phyloP scores from a whole-genome alignment of 768 basidiomycete genomes.

The Termitomyces bulborhizus region DNA sequence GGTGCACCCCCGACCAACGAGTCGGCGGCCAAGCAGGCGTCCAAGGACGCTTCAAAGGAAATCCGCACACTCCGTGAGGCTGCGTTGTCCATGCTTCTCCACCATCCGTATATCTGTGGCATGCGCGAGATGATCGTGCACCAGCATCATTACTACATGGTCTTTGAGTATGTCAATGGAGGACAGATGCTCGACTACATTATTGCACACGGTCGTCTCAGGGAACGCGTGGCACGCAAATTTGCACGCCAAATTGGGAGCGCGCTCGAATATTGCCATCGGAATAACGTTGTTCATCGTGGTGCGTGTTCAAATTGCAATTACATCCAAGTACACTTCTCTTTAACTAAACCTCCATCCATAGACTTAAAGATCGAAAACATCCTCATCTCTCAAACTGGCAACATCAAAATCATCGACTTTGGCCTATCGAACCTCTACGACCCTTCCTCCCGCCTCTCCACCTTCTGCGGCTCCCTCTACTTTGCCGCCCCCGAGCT shows the following conservation, averaged over 20 bases:
- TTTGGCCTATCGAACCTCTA: constrained; percentile 97
- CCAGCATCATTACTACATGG: constrained; percentile 99
- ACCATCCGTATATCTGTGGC: constrained; percentile 98
- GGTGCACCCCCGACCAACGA: constrained; percentile 42
- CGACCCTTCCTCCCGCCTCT: constrained; percentile 73
- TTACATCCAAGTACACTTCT: neutral
- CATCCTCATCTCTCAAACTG: constrained; percentile 96
- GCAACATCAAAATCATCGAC: constrained; percentile 99
- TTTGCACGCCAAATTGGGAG: constrained; percentile 97
- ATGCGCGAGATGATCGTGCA: constrained; percentile 99
- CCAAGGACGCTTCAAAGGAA: constrained; percentile 92
- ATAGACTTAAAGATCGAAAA: constrained; percentile 98
- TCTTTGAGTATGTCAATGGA: constrained; percentile 97
- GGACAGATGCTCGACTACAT: constrained; percentile 99
- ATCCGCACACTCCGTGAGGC: constrained; percentile 95
- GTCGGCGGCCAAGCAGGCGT: constrained; percentile 68
- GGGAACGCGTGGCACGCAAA: constrained; percentile 94
- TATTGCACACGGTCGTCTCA: constrained; percentile 92
- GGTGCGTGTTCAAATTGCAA: constrained; percentile 32
- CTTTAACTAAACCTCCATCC: neutral
- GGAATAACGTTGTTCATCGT: constrained; percentile 96
- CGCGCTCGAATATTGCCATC: constrained; percentile 95
- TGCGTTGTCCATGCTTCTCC: constrained; percentile 88
- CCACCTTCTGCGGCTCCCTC: constrained; percentile 95
- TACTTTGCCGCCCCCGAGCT: constrained; percentile 99